Evolutionary conservation across 331 rosid genomes (phyloP).

Genomic region (Saraca asoca): DNA sequence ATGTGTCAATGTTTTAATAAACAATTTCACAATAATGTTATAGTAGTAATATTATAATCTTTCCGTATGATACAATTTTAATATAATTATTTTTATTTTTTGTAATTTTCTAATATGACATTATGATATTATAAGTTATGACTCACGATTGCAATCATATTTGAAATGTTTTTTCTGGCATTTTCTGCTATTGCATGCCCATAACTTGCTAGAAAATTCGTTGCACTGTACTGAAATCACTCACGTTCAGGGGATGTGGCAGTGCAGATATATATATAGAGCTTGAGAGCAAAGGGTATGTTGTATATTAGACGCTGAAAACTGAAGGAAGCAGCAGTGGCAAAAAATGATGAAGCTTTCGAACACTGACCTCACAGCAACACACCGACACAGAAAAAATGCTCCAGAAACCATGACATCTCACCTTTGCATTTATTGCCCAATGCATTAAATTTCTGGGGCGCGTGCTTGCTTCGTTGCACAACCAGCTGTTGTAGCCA

Average conservation of each 20-base stretch:
- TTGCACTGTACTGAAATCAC: constrained; percentile 26
- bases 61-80: no score
- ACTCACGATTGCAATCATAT: no score
- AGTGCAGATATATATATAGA: no score
- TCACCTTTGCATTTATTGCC: constrained; percentile 38
- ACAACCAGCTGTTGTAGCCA: constrained; percentile 31
- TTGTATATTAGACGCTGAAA: constrained; percentile 40
- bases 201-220: not conserved
- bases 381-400: constrained; percentile 22
- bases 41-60: no score
- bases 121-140: no score
- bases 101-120: no score
- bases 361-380: constrained; percentile 48
- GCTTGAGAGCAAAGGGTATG: constrained; percentile 3
- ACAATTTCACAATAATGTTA: no score
- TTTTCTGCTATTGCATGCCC: no score
- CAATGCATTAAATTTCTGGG: constrained; percentile 55
- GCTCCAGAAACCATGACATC: constrained; percentile 52
- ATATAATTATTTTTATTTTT: no score
- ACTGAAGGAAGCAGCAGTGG: constrained; percentile 41
- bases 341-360: constrained; percentile 75
- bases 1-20: no score
- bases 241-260: constrained; percentile 41
- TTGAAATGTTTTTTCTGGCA: no score
- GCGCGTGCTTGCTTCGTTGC: constrained; percentile 55